Evolutionary conservation across 257 asterid genomes (phyloP), one percentile per base, ranked within the genome.

Genomic region (Orobanche coerulescens): DNA sequence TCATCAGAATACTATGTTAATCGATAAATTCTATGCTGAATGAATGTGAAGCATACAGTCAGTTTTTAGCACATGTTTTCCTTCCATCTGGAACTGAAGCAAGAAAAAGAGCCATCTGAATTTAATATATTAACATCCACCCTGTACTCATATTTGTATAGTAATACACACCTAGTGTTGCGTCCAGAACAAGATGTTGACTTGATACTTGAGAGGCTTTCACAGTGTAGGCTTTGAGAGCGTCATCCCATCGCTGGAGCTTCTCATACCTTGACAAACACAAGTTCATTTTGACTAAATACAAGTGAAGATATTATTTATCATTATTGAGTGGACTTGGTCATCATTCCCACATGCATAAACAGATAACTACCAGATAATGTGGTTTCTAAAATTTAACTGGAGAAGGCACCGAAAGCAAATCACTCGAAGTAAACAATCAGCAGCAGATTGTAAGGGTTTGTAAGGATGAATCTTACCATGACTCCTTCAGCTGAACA

Each of bases 191-290:
- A 73, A 76, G 84, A 77, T 84, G 92, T 4, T 83, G 79, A 46
- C 77, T 81, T 53, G 95, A 75, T 65, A 94, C 81, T 80, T 86
- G 96, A 52, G 90, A 83, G 48, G 96, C 95, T 79, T 84, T 93
- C 55, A 78, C 81, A 65, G 95, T 93, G 85, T 93, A 93, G 51
- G 99, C 99, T 83, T 86, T 93, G 65, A 93, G 87, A 74, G 99
- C 99, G 79, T 93, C 97, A 61, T 86, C 96, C 99, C 99, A 93
- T 30, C 99, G 84, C 68, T 93, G 99, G 78, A 93, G 86, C 73
- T 93, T 93, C 72, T 90, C 99, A 68, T 93, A 89, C 99, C 99
- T 92, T 53, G 23, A 59, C 15, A 68, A 68, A 61, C 71, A 58
- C 53, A 70, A 75, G 61, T 65, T 62, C 36, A 48, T 19, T 62